These are phyloP conservation scores for Astragalus glycyphyllos DNA, from an alignment of 306 rosid species.

Conservation along the genomic window DNA sequence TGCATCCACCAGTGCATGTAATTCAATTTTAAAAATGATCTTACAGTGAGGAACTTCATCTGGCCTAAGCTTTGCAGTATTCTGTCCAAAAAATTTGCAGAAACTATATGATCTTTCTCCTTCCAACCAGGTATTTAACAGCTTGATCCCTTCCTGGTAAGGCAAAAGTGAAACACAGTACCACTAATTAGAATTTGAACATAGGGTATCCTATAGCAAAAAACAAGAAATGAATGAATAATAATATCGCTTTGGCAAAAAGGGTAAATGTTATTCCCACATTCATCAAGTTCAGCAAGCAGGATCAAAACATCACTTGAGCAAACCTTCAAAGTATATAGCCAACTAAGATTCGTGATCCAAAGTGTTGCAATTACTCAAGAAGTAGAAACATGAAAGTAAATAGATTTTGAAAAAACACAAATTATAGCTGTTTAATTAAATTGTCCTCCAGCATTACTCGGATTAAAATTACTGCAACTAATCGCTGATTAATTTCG, in stretches of 20 bases:
- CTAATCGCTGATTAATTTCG: conserved; percentile 1
- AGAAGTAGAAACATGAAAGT: not conserved
- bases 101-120: conserved; percentile 73
- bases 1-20: conserved; percentile 35
- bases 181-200: conserved; percentile 34
- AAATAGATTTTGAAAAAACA: not conserved
- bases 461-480: conserved; percentile 24
- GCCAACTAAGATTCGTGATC: not conserved
- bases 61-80: conserved; percentile 71
- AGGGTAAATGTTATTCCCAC: conserved; percentile 14
- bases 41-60: conserved; percentile 76
- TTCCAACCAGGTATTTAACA: conserved; percentile 90
- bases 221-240: conserved; percentile 16
- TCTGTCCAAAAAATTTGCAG: conserved; percentile 73
- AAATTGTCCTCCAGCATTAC: not conserved
- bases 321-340: not conserved
- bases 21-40: conserved; percentile 37
- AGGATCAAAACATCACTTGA: conserved; percentile 1
- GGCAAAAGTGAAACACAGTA: not conserved
- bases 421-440: not conserved
- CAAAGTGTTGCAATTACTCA: conserved; percentile 2
- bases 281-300: conserved; percentile 25
- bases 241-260: not conserved
- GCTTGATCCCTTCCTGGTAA: conserved; percentile 81
- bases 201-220: not conserved